Percentiles rank a stretch among this genome's conserved stretches.
These are phyloP conservation scores for Scutellaria minor DNA, from an alignment of 257 asterid species.

Conservation along the genomic window DNA sequence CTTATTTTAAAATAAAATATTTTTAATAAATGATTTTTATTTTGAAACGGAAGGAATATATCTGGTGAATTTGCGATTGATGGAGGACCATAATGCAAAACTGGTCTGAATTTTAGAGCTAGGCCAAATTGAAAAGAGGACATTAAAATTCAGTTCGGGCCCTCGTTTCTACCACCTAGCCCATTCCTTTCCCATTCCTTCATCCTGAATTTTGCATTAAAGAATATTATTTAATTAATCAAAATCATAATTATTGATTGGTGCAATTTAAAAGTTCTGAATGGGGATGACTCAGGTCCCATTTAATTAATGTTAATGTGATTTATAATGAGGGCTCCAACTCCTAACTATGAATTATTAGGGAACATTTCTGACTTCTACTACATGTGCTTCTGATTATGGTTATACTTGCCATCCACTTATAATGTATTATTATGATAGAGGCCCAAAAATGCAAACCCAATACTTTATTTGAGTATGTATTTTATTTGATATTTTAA, in stretches of 20 bases:
- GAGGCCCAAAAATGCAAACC: background rate
- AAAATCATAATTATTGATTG: constrained; percentile 3
- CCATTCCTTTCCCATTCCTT: no score
- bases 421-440: background rate
- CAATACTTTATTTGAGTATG: background rate
- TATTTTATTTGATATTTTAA: no score
- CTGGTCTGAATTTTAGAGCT: background rate
- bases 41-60: no score
- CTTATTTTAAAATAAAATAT: no score
- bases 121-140: constrained; percentile 4
- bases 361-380: constrained; percentile 24
- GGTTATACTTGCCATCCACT: constrained; percentile 6
- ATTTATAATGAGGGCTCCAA: constrained; percentile 13
- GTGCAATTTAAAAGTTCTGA: background rate
- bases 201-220: background rate
- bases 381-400: constrained; percentile 33
- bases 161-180: no score
- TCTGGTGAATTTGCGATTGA: no score
- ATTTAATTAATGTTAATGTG: background rate
- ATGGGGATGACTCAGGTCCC: background rate
- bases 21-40: no score
- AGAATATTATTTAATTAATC: background rate
- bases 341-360: constrained; percentile 27
- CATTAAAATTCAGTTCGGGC: background rate
- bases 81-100: no score